phyloP scores from a whole-genome alignment of 495 filamentous ascomycete genomes.

The Thermochaetoides thermophila region DNA sequence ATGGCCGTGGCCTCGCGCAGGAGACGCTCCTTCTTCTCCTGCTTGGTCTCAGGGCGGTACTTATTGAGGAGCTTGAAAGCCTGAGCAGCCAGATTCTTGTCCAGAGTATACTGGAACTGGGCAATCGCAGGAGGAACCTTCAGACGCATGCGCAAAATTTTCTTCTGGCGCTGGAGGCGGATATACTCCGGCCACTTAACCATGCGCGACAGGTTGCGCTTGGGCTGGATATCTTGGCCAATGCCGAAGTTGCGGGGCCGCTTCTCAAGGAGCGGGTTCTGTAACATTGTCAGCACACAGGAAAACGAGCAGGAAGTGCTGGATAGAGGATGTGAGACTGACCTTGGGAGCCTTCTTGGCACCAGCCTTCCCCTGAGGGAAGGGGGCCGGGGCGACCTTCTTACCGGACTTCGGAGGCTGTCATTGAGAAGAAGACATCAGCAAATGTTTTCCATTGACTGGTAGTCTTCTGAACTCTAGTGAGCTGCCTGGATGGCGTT shows the following conservation, averaged over 20 bases:
- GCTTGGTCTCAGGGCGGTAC: conserved; percentile 97
- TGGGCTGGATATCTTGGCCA: conserved; percentile 96
- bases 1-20: conserved; percentile 94
- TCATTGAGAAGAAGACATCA: conserved; percentile 99
- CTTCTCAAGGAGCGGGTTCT: conserved; percentile 99
- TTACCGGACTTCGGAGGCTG: conserved; percentile 95
- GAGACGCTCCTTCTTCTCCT: conserved; percentile 99
- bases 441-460: conserved; percentile 63
- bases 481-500: conserved; percentile 54
- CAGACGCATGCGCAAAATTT: conserved; percentile 95
- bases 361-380: conserved; percentile 85
- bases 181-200: conserved; percentile 99
- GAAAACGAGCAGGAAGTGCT: not conserved
- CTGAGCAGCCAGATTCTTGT: conserved; percentile 96
- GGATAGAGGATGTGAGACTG: conserved; percentile 22
- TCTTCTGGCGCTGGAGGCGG: conserved; percentile 98
- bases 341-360: conserved; percentile 95
- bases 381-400: conserved; percentile 90
- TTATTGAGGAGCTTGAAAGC: conserved; percentile 97
- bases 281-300: conserved; percentile 19
- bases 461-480: conserved; percentile 85
- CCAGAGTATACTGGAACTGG: conserved; percentile 93
- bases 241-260: conserved; percentile 95
- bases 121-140: conserved; percentile 97
- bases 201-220: conserved; percentile 95